These are phyloP conservation scores for Dendrothele bispora DNA, from an alignment of 768 basidiomycete species.

Conservation along the genomic window DNA sequence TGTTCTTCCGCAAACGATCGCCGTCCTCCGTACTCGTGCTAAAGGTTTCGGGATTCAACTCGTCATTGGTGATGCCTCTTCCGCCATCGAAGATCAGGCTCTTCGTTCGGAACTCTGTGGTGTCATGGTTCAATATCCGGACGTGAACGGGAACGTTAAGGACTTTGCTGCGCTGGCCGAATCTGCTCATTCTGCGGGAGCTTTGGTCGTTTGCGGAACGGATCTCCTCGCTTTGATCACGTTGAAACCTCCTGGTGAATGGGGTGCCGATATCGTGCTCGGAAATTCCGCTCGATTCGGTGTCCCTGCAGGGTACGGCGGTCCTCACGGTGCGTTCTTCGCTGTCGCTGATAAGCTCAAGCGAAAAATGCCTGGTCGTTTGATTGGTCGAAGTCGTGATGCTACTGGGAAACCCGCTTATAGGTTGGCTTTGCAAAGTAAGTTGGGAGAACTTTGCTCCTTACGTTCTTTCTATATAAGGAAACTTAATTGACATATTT, in stretches of 20 bases:
- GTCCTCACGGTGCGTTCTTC: slow-evolving; percentile 97
- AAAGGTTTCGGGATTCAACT: slow-evolving; percentile 92
- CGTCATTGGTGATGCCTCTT: slow-evolving; percentile 60
- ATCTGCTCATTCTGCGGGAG: slow-evolving; percentile 70
- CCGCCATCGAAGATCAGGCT: slow-evolving; percentile 49
- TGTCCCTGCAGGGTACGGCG: slow-evolving; percentile 95
- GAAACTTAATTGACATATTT: neutral
- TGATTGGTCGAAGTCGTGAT: slow-evolving; percentile 91
- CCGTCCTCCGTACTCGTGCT: slow-evolving; percentile 87
- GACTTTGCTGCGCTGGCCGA: slow-evolving; percentile 70
- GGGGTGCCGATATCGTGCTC: slow-evolving; percentile 95
- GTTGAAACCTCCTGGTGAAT: slow-evolving; percentile 95
- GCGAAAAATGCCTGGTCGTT: slow-evolving; percentile 97
- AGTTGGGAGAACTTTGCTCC: too few relatives aligned
- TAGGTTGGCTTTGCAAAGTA: slow-evolving; percentile 91
- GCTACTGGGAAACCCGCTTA: slow-evolving; percentile 84
- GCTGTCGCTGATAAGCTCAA: slow-evolving; percentile 90
- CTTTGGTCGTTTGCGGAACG: slow-evolving; percentile 84
- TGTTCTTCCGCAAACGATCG: slow-evolving; percentile 86
- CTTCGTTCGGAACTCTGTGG: slow-evolving; percentile 74
- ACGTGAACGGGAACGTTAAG: slow-evolving; percentile 80
- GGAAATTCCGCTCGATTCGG: slow-evolving; percentile 97
- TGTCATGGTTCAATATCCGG: slow-evolving; percentile 91
- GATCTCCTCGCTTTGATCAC: slow-evolving; percentile 92
- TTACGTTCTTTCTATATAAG: neutral